These are phyloP conservation scores for Verticillium isaacii DNA, from an alignment of 2,329 filamentous ascomycete genomes.

Conservation along the genomic window DNA sequence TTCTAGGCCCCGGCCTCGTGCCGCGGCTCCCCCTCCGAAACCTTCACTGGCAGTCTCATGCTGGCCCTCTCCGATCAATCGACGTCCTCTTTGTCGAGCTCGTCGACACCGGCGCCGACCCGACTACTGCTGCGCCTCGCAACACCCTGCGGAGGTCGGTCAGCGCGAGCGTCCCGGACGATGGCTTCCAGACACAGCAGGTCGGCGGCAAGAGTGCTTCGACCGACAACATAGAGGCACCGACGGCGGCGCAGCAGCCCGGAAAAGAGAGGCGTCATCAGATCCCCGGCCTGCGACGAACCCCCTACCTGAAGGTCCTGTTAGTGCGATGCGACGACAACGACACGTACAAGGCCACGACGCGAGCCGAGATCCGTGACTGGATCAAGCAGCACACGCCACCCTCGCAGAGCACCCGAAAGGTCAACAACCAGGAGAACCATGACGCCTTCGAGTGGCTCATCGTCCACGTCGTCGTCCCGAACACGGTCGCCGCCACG, in stretches of 20 bases:
- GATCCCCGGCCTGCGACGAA: slow-evolving; percentile 87
- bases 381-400: slow-evolving; percentile 81
- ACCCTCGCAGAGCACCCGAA: slow-evolving; percentile 49
- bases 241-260: slow-evolving; percentile 15
- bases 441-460: slow-evolving; percentile 97
- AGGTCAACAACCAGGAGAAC: slow-evolving; percentile 70
- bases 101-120: slow-evolving; percentile 52
- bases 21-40: slow-evolving; percentile 81
- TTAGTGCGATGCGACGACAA: slow-evolving; percentile 92
- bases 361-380: slow-evolving; percentile 75
- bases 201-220: slow-evolving; percentile 34
- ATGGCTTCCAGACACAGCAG: slow-evolving; percentile 57
- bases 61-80: slow-evolving; percentile 87
- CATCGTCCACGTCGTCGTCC: slow-evolving; percentile 86
- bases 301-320: slow-evolving; percentile 88
- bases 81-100: slow-evolving; percentile 88
- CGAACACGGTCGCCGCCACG: slow-evolving; percentile 75
- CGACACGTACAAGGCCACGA: slow-evolving; percentile 81
- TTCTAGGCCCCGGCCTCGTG: slow-evolving; percentile 72
- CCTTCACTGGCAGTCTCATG: slow-evolving; percentile 94
- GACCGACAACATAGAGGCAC: slow-evolving; percentile 30
- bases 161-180: slow-evolving; percentile 35
- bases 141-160: slow-evolving; percentile 21
- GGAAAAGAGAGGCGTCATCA: slow-evolving; percentile 73
- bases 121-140: slow-evolving; percentile 20